Conservation (phyloP, 768 basidiomycete genomes). For the Tephrocybe sp. region DNA sequence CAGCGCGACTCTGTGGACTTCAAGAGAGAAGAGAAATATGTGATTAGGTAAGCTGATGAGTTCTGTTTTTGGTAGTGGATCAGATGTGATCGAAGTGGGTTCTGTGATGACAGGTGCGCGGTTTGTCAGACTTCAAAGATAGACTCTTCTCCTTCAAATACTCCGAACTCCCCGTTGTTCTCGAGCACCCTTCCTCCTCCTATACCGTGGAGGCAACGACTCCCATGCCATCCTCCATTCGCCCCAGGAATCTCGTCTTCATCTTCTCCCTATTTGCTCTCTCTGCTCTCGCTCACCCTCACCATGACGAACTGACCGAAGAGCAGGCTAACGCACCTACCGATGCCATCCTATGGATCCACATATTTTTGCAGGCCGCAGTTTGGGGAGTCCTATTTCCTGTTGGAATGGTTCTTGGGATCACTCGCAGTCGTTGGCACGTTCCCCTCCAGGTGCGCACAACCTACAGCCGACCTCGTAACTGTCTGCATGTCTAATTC, state of each 20-base stretch:
- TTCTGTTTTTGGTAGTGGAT: not conserved
- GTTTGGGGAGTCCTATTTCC: constrained; percentile 91
- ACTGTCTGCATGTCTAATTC: not conserved
- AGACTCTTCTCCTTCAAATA: constrained; percentile 4
- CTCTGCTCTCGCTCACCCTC: constrained; percentile 51
- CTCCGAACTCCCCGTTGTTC: not conserved
- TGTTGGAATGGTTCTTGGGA: constrained; percentile 73
- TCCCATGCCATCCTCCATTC: constrained; percentile 6
- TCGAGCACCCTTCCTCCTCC: constrained; percentile 3
- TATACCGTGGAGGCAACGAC: constrained; percentile 8
- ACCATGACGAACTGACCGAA: constrained; percentile 62
- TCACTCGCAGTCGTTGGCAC: constrained; percentile 84
- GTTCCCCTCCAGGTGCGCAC: constrained; percentile 78
- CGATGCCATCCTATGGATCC: constrained; percentile 78
- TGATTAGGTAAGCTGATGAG: constrained; percentile 7
- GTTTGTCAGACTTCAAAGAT: constrained; percentile 8
- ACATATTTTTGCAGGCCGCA: constrained; percentile 72
- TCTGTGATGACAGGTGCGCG: not conserved
- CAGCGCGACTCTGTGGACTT: constrained; percentile 7
- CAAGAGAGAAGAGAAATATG: constrained; percentile 4
- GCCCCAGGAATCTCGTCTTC: no score
- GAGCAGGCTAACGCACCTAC: constrained; percentile 64
- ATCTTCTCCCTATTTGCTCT: no score
- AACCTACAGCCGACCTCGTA: not conserved
- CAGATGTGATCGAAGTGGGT: not conserved